Evolutionary conservation across 306 rosid species (phyloP), one percentile per base, ranked within the genome.

Genomic region (Pachyrhizus erosus): DNA sequence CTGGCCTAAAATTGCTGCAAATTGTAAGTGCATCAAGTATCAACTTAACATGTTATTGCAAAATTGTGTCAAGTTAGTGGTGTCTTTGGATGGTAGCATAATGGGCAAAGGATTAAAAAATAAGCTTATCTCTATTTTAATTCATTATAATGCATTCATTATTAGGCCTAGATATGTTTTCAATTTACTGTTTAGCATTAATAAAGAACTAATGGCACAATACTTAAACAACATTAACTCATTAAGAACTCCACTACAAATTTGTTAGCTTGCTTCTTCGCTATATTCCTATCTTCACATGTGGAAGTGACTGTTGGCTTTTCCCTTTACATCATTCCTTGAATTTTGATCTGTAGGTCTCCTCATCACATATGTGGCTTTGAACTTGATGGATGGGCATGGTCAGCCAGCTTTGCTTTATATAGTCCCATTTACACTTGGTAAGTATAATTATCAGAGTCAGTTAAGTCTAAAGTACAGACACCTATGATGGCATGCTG

Each of bases 371-470:
- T 96, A 96, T 24, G 89, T 96, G 74, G 99, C 99, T 80, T 86
- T 96, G 90, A 96, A 96, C 92, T 82, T 96, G 85, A 96, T 96
- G 99, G 99, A 96, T 65, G 99, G 98, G 62, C 99, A 93, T 79
- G 99, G 98, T 75, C 99, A 96, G 82, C 99, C 99, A 0, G 99
- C 99, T 82, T 87, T 96, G 86, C 92, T 96, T 62, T 96, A 93
- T 88, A 96, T 93, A 54, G 99, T 96, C 52, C 99, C 99, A 9
- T 96, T 96, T 83, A 96, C 94, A 23, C 93, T 96, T 9, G 98
- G 99, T 96, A 79, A 89, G 98, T 60, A 1, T 13, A 62, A 39
- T 43, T 54, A 55, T 77, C 75, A 65, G 46, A 48, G 37, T 49
- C 24, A 45, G 15, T 48, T 51, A 52, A 13, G 75, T 68, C 42